phyloP scores from a whole-genome alignment of 2,329 filamentous ascomycete species.

The Shiraia bambusicola region DNA sequence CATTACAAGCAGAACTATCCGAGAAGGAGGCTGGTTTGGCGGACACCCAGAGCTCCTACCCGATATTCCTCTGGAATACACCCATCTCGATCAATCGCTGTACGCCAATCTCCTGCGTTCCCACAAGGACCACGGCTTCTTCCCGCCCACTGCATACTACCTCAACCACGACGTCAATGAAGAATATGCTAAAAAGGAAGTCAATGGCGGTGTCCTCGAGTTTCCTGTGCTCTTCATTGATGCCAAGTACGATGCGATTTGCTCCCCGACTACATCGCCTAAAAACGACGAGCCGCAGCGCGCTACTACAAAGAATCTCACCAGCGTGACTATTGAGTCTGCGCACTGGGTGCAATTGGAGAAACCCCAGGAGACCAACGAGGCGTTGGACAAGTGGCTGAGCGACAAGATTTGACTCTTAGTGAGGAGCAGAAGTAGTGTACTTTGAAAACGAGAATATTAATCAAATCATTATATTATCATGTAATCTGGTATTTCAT shows the following conservation, averaged over 20 bases:
- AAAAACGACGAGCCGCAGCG: constrained; percentile 41
- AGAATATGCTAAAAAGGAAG: constrained; percentile 45
- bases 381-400: constrained; percentile 28
- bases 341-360: constrained; percentile 33
- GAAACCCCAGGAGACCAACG: constrained; percentile 27
- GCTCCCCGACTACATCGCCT: constrained; percentile 36
- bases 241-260: constrained; percentile 41
- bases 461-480: too few relatives aligned
- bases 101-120: constrained; percentile 33
- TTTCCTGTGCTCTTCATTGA: constrained; percentile 46
- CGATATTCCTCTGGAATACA: constrained; percentile 33
- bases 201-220: constrained; percentile 36
- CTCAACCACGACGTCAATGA: constrained; percentile 48
- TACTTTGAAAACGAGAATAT: too few relatives aligned
- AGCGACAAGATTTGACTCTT: constrained; percentile 4
- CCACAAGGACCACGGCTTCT: constrained; percentile 47
- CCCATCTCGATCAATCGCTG: constrained; percentile 31
- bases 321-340: constrained; percentile 48
- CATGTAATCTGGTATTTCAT: too few relatives aligned
- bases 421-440: too few relatives aligned
- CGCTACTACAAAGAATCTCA: constrained; percentile 43
- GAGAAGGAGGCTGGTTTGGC: constrained; percentile 38
- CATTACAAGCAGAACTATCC: constrained; percentile 12
- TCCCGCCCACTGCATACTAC: constrained; percentile 46
- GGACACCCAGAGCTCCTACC: constrained; percentile 28